Conservation (phyloP, 306 rosid genomes). For the Cyclanthera cordifolia region DNA sequence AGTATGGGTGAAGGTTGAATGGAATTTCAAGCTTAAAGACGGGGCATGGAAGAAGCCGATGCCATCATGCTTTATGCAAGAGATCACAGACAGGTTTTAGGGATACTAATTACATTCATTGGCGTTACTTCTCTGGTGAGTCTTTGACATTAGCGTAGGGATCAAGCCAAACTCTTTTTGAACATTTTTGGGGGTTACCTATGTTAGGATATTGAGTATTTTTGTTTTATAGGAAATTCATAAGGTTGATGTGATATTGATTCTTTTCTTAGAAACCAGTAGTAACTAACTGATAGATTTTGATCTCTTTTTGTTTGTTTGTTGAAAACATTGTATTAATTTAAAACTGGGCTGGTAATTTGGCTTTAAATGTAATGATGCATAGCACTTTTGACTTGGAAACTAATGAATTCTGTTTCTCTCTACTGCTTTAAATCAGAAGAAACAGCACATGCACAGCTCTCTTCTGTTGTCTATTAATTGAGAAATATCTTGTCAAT, state of each 20-base stretch:
- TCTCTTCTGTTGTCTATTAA: background rate
- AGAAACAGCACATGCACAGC: background rate
- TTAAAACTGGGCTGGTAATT: background rate
- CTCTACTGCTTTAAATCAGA: slow-evolving; percentile 4
- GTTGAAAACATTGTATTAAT: background rate
- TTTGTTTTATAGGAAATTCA: background rate
- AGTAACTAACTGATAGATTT: slow-evolving; percentile 6
- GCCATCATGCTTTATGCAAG: background rate
- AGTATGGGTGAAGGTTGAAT: background rate
- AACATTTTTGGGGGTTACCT: background rate
- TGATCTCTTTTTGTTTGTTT: background rate
- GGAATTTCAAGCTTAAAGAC: slow-evolving; percentile 3
- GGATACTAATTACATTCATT: slow-evolving; percentile 11
- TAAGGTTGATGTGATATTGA: background rate
- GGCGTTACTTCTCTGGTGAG: background rate
- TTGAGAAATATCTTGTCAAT: background rate
- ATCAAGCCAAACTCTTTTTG: slow-evolving; percentile 6
- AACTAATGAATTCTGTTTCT: slow-evolving; percentile 5
- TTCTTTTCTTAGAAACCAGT: slow-evolving; percentile 7
- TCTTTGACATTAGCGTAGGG: background rate
- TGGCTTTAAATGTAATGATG: background rate
- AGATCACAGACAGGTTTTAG: background rate
- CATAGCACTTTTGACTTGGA: background rate
- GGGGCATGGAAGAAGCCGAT: background rate
- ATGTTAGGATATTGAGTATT: background rate